These are phyloP conservation scores for Cyberlindnera japonica DNA, from an alignment of 805 yeast species.

Conservation along the genomic window DNA sequence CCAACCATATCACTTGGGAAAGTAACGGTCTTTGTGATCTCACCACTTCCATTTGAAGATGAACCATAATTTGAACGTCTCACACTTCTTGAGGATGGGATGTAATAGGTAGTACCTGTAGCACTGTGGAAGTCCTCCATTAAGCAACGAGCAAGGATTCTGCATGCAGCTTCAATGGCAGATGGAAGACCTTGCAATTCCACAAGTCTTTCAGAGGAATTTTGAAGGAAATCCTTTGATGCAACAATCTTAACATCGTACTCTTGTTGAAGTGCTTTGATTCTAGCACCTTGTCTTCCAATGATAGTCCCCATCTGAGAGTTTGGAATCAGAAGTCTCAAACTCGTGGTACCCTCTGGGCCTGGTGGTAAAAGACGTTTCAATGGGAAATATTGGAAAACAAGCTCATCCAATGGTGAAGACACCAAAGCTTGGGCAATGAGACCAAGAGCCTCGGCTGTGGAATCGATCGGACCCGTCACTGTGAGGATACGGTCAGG, in stretches of 20 bases:
- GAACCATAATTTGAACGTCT: constrained; percentile 5
- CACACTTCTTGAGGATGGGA: constrained; percentile 10
- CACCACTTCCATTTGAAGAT: constrained; percentile 2
- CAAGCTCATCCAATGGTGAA: constrained; percentile 31
- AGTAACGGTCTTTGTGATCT: constrained; percentile 39
- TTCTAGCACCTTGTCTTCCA: constrained; percentile 78
- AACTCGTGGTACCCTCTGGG: constrained; percentile 47
- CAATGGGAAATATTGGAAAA: constrained; percentile 54
- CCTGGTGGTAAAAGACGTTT: constrained; percentile 54
- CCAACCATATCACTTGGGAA: constrained; percentile 86
- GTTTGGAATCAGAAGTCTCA: constrained; percentile 76
- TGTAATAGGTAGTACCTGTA: constrained; percentile 59
- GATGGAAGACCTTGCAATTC: constrained; percentile 80
- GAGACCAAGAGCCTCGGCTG: constrained; percentile 64
- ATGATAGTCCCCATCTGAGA: constrained; percentile 85
- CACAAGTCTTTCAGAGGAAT: constrained; percentile 80
- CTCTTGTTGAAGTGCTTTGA: constrained; percentile 69
- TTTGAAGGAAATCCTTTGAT: constrained; percentile 75
- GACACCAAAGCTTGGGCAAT: constrained; percentile 64
- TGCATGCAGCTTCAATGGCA: constrained; percentile 52
- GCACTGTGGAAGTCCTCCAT: constrained; percentile 70
- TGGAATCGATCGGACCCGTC: constrained; percentile 65
- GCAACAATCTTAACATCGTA: constrained; percentile 80
- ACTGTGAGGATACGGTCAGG: constrained; percentile 81
- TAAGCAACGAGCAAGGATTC: constrained; percentile 63